A percentile compares a stretch with the other conserved stretches of the same genome.
Conservation (phyloP, 2,329 filamentous ascomycete genomes). For the Aspergillus quadricinctus region DNA sequence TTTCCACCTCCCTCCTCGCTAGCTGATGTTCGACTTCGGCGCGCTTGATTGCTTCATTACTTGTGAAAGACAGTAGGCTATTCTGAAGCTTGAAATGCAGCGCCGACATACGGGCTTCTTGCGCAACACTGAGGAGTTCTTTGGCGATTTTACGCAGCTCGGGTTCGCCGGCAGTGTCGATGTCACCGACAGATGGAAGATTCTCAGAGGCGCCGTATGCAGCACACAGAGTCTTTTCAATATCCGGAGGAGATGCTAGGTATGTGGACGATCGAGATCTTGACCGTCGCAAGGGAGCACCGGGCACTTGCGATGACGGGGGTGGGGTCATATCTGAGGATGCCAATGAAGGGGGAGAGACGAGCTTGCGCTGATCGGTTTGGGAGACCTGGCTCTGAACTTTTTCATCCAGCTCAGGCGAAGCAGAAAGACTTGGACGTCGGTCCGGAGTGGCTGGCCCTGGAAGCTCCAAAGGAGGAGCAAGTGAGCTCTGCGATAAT, state of each 20-base stretch:
- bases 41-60: conserved; percentile 76
- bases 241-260: conserved; percentile 46
- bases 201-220: conserved; percentile 42
- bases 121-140: conserved; percentile 51
- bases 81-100: conserved; percentile 90
- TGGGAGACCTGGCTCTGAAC: conserved; percentile 29
- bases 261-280: conserved; percentile 34
- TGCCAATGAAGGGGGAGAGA: conserved; percentile 43
- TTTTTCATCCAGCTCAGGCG: conserved; percentile 30
- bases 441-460: conserved; percentile 33
- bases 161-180: conserved; percentile 48
- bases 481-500: conserved; percentile 32
- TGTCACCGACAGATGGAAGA: conserved; percentile 47
- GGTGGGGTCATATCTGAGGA: conserved; percentile 58
- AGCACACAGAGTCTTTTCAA: conserved; percentile 39
- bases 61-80: conserved; percentile 77
- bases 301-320: conserved; percentile 56
- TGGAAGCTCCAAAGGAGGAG: conserved; percentile 35
- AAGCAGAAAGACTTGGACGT: conserved; percentile 31
- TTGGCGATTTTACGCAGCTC: conserved; percentile 53
- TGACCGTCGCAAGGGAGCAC: conserved; percentile 40
- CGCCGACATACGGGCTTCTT: conserved; percentile 72
- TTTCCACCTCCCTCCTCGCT: conserved; percentile 81
- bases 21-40: conserved; percentile 90
- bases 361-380: conserved; percentile 29